Base-by-base conservation (phyloP, 2,329 filamentous ascomycete genomes). In the Pseudocercospora fijiensis region DNA sequence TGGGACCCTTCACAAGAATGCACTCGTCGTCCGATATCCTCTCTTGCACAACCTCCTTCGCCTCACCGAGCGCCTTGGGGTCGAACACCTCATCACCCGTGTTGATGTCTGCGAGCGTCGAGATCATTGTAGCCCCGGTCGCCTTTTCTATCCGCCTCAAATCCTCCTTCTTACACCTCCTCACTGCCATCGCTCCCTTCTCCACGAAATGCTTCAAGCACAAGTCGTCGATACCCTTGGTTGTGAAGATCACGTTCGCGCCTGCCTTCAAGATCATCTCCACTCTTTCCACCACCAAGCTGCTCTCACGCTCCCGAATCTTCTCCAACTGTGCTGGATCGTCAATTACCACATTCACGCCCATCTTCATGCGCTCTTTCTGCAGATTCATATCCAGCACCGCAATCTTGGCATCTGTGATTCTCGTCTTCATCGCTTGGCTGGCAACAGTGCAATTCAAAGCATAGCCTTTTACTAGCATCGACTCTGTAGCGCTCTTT, bases 331-430 rank as follows among this genome's bases (percentile, higher is more conserved):
- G 95, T 77, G 96, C 89, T 56, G 95, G 95, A 77, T 99, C 95
- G 72, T 99, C 95, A 69, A 99, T 90, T 11, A 95, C 98, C 74
- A 99, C 96, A 79, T 99, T 94, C 65, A 99, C 95, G 70, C 95
- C 95, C 64, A 99, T 83, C 86, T 99, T 98, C 95, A 99, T 98
- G 72, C 94, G 87, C 84, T 98, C 94, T 83, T 99, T 99, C 76
- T 98, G 94, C 74, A 99, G 79, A 80, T 99, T 99, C 87, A 99
- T 98, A 77, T 99, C 95, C 66, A 99, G 81, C 73, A 94, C 89
- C 57, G 95, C 95, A 78, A 99, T 99, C 84, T 96, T 98, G 70
- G 95, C 95, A 78, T 98, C 93, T 58, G 86, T 86, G 76, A 99
- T 87, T 72, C 90, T 87, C 28, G 95, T 99, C 73, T 88, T 92